phyloP scores from a whole-genome alignment of 306 rosid species.

The Inga leiocalycina region DNA sequence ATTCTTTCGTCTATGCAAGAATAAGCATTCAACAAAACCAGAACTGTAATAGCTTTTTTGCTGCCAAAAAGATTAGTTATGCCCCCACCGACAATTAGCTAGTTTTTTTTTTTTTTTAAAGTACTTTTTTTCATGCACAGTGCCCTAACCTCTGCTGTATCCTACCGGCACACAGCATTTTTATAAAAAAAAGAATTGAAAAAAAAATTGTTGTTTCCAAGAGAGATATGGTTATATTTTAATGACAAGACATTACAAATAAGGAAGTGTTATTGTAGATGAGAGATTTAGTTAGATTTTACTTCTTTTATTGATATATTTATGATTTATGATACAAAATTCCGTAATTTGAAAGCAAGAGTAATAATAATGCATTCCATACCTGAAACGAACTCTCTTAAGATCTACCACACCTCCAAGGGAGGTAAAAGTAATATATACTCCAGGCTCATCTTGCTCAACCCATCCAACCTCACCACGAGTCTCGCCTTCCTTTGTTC shows the following conservation, averaged over 20 bases:
- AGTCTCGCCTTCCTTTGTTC: slow-evolving; percentile 59
- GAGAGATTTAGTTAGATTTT: not conserved
- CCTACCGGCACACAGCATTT: not conserved
- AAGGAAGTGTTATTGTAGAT: not conserved
- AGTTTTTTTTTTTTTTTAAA: not conserved
- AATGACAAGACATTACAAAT: not conserved
- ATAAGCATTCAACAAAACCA: slow-evolving; percentile 3
- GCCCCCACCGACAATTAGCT: not conserved
- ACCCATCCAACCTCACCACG: slow-evolving; percentile 65
- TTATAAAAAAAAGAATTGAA: not conserved
- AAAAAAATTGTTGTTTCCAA: not conserved
- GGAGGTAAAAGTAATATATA: slow-evolving; percentile 66
- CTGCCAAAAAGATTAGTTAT: not conserved
- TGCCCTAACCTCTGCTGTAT: not conserved
- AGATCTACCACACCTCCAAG: slow-evolving; percentile 69
- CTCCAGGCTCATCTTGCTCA: slow-evolving; percentile 84
- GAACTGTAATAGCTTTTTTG: not conserved
- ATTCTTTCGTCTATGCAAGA: not conserved
- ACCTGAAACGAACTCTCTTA: slow-evolving; percentile 84
- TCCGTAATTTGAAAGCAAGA: not conserved
- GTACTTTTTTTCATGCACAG: not conserved
- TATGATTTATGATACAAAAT: not conserved
- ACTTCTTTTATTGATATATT: not conserved
- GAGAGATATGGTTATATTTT: not conserved
- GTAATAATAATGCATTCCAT: not conserved